Base-by-base conservation (phyloP, 352 stramenopile genomes). In the Phytophthora aleatoria region DNA sequence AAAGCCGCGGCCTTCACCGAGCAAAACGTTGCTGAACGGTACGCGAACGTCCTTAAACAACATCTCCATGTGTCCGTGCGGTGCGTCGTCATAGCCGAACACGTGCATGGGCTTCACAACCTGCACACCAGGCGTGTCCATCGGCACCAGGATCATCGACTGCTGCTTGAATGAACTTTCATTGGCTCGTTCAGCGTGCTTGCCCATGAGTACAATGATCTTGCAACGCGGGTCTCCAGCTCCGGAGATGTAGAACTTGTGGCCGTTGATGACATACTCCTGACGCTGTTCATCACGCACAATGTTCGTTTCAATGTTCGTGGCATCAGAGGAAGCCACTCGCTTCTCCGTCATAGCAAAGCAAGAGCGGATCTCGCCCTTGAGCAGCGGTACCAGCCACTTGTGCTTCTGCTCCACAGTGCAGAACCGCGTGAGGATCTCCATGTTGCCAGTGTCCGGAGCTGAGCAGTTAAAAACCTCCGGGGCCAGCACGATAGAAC, bases 381-480 rank as follows among this genome's bases (percentile, higher is more conserved):
- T 83, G 10, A 99, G 80, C 28, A 99, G 74, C 8, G 96, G 96
- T 51, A 90, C 64, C 24, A 99, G 81, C 89, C 94, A 99, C 63
- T 83, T 53, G 58, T 98, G 80, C 60, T 98, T 97, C 72, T 99
- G 94, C 52, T 90, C 83, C 1, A 88, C 67, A 0, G 90, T 98
- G 44, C 89, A 96, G 64, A 98, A 99, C 48, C 81, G 83, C 28
- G 95, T 78, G n/a, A 99, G 76, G 31, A 99, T 97, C 76, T 99
- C 96, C 97, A 99, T 99, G 81, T 99, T 99, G 38, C 97, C 97
- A 7, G 97, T 99, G 73, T 99, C 97, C 0, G 97, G 97, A 7
- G 97, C 96, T 45, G 85, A 92, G 79, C 96, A 99, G 81, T 99
- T 99, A 75, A 98, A 99, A 5, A 97, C 92, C 69, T 99, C 94